These are phyloP conservation scores for Yamadazyma dushanensis DNA, from an alignment of 1,139 yeast species.

Conservation along the genomic window DNA sequence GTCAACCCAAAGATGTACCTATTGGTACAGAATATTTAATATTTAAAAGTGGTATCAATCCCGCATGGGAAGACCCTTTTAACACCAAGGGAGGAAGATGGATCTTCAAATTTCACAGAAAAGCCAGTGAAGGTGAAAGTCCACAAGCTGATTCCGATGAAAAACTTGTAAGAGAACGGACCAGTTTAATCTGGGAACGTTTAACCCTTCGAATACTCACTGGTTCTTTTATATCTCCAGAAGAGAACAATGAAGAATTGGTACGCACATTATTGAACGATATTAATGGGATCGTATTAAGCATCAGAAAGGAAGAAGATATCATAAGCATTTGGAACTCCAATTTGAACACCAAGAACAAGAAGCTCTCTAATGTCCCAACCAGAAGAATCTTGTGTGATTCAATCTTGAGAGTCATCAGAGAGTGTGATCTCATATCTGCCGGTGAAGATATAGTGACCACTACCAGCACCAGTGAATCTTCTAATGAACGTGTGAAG, in stretches of 20 bases:
- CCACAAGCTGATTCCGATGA: slow-evolving; percentile 12
- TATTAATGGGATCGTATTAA: slow-evolving; percentile 52
- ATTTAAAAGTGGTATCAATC: slow-evolving; percentile 64
- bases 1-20: slow-evolving; percentile 48
- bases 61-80: slow-evolving; percentile 72
- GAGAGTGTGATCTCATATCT: slow-evolving; percentile 44
- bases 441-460: slow-evolving; percentile 5
- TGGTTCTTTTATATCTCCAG: slow-evolving; percentile 40
- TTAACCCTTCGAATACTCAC: slow-evolving; percentile 44
- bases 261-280: slow-evolving; percentile 43
- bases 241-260: slow-evolving; percentile 28
- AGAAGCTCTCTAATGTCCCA: slow-evolving; percentile 28
- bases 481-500: slow-evolving; percentile 38
- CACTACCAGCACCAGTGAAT: slow-evolving; percentile 28
- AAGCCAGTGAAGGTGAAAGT: slow-evolving; percentile 15
- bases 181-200: slow-evolving; percentile 54
- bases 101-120: slow-evolving; percentile 53
- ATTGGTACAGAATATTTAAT: slow-evolving; percentile 60
- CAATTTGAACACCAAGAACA: slow-evolving; percentile 31
- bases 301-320: slow-evolving; percentile 52
- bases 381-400: slow-evolving; percentile 53
- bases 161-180: slow-evolving; percentile 34
- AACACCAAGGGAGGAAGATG: slow-evolving; percentile 67
- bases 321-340: slow-evolving; percentile 57
- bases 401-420: slow-evolving; percentile 43